Base-by-base conservation (phyloP, 2,329 filamentous ascomycete genomes). In the Aspergillus neoniger region DNA sequence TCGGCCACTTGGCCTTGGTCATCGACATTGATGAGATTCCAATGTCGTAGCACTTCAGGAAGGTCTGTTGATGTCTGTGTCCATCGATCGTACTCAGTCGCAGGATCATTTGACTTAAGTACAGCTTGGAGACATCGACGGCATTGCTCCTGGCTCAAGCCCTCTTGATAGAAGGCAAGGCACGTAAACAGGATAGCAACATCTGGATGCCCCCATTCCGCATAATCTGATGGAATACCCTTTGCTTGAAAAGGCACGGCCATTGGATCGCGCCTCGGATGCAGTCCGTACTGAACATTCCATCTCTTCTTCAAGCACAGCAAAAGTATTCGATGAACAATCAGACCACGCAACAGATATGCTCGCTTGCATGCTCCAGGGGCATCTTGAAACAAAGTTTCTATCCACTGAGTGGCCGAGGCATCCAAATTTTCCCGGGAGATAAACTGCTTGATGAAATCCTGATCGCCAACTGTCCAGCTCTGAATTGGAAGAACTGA, bases 211-310 rank as follows among this genome's bases (percentile, higher is more conserved):
- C 86, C 85, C 68, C 84, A 91, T 65, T 91, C 88, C 0, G 87
- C 84, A 5, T 85, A 81, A 0, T 85, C 82, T 0, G 82, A 83
- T 0, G 89, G 88, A 0, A 82, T 78, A 2, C 88, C 89, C 59
- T 91, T 91, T 0, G 86, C 86, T 10, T 84, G 80, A 52, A 83
- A 91, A 0, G 89, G 89, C 0, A 91, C 89, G 0, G 88, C 88
- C 5, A 76, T 68, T 0, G 69, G 69, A 25, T 70, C 67, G 21
- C 89, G 79, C 0, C 62, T 49, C 0, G 83, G 80, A 63, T 87
- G 81, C 0, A 88, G 73, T 0, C 86, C 86, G 50, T 88, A 92
- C 47, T 86, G 80, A 0, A 92, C 88, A 28, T 88, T 87, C 84
- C 84, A 91, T 4, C 86, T 76, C 68, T 89, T 90, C 54, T 84